Evolutionary conservation across 1,284 basidiomycete species (phyloP).

Genomic region (Hymenochaete sp.): DNA sequence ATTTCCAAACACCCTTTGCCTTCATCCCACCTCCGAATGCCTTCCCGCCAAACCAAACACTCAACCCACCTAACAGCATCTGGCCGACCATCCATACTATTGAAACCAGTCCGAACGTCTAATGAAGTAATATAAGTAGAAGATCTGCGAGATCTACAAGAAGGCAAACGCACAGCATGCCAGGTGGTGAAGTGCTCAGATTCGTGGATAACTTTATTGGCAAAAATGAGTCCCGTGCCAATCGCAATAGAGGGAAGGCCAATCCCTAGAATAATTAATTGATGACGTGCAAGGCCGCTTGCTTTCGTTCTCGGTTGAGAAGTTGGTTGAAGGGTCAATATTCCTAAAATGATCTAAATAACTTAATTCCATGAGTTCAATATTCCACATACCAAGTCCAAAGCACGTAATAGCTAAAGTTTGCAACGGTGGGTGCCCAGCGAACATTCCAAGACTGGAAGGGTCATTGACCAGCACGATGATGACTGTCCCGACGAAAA

Average conservation of each 20-base stretch:
- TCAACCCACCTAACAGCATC: slow-evolving; percentile 16
- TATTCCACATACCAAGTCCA: slow-evolving; percentile 15
- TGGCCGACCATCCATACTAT: slow-evolving; percentile 17
- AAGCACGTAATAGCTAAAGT: slow-evolving; percentile 19
- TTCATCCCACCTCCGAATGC: slow-evolving; percentile 17
- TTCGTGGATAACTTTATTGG: slow-evolving; percentile 19
- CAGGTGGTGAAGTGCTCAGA: slow-evolving; percentile 19
- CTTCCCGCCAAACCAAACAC: slow-evolving; percentile 17
- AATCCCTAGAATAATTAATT: slow-evolving; percentile 19
- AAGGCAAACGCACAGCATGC: slow-evolving; percentile 19
- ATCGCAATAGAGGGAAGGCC: slow-evolving; percentile 18
- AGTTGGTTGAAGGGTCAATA: slow-evolving; percentile 21
- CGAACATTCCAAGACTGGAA: slow-evolving; percentile 18
- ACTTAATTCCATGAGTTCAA: not conserved
- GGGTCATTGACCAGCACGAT: slow-evolving; percentile 18
- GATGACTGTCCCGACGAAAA: slow-evolving; percentile 22
- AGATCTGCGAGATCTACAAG: not conserved
- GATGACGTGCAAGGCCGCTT: slow-evolving; percentile 20
- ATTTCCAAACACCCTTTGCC: slow-evolving; percentile 19
- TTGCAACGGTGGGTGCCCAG: slow-evolving; percentile 20
- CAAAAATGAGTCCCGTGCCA: slow-evolving; percentile 19
- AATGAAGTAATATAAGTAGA: not conserved
- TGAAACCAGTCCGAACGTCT: slow-evolving; percentile 19
- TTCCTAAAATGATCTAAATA: slow-evolving; percentile 10
- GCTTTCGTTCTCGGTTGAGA: slow-evolving; percentile 19